Conservation (phyloP, 2,329 filamentous ascomycete species). For the Colletotrichum sp. region DNA sequence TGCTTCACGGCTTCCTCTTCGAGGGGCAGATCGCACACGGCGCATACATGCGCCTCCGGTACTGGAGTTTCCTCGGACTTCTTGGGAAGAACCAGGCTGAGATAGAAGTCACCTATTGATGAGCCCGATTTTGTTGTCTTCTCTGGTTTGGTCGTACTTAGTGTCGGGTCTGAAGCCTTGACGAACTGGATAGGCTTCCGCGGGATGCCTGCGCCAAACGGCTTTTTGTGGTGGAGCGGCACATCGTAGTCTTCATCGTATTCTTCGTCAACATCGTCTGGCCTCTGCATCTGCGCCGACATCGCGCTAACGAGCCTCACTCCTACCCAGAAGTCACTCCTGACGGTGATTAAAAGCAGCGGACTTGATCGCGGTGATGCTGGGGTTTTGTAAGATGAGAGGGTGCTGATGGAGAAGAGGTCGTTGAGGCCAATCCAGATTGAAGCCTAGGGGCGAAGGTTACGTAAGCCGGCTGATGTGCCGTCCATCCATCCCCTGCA, state of each 20-base stretch:
- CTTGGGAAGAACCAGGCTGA: constrained; percentile 66
- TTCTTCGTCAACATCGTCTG: constrained; percentile 17
- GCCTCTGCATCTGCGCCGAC: not conserved
- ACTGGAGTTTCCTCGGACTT: not conserved
- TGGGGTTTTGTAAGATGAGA: not conserved
- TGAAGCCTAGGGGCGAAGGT: not conserved
- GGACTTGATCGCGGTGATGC: not conserved
- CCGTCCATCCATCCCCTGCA: not conserved
- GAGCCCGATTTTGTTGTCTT: constrained; percentile 27
- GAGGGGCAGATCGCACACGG: constrained; percentile 40
- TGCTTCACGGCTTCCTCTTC: constrained; percentile 17
- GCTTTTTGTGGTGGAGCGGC: constrained; percentile 57
- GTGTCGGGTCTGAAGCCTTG: constrained; percentile 49
- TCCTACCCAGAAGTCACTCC: not conserved
- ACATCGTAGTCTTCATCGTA: constrained; percentile 48
- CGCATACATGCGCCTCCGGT: constrained; percentile 28
- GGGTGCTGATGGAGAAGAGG: not conserved
- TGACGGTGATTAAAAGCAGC: too few species aligned
- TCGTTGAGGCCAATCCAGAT: not conserved
- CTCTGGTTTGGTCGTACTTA: constrained; percentile 29
- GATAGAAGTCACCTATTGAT: constrained; percentile 64
- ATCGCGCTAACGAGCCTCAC: not conserved
- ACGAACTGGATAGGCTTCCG: constrained; percentile 62
- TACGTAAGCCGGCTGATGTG: not conserved
- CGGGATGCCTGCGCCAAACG: constrained; percentile 63